phyloP scores from a whole-genome alignment of 345 rosid species.

The Populus nigra region DNA sequence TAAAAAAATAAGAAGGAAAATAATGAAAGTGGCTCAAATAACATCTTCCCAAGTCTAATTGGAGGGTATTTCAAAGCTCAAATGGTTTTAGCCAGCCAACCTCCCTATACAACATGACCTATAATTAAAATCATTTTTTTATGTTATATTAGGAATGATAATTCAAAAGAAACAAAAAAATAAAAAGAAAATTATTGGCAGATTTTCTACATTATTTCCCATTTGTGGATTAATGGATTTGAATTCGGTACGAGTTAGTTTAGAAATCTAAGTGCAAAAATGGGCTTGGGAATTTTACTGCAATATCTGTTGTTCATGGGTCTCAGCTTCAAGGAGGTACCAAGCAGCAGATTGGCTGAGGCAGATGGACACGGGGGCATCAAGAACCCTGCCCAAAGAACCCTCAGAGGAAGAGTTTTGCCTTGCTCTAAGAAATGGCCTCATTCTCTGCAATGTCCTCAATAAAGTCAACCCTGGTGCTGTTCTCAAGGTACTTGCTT shows the following conservation, averaged over 20 bases:
- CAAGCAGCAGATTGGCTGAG: conserved; percentile 91
- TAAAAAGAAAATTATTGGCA: no score
- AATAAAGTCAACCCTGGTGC: conserved; percentile 96
- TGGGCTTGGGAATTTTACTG: neutral
- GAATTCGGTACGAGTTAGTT: neutral
- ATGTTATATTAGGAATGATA: no score
- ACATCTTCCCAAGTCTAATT: no score
- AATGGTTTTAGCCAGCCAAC: no score
- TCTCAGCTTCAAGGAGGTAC: conserved; percentile 75
- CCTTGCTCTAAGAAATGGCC: conserved; percentile 78
- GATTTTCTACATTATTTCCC: no score
- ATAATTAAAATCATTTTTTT: no score
- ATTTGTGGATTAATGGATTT: neutral
- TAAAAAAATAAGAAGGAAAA: no score
- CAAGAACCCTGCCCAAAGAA: conserved; percentile 51
- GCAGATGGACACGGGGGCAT: conserved; percentile 72
- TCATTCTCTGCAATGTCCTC: conserved; percentile 91
- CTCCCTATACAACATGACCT: no score
- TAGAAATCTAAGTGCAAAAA: neutral
- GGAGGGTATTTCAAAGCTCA: no score
- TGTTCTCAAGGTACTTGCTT: conserved; percentile 64
- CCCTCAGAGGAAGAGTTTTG: conserved; percentile 82
- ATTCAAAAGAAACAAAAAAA: no score
- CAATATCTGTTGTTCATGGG: neutral
- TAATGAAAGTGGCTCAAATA: no score